Evolutionary conservation across 306 rosid species (phyloP).

Genomic region (Pyrus communis): DNA sequence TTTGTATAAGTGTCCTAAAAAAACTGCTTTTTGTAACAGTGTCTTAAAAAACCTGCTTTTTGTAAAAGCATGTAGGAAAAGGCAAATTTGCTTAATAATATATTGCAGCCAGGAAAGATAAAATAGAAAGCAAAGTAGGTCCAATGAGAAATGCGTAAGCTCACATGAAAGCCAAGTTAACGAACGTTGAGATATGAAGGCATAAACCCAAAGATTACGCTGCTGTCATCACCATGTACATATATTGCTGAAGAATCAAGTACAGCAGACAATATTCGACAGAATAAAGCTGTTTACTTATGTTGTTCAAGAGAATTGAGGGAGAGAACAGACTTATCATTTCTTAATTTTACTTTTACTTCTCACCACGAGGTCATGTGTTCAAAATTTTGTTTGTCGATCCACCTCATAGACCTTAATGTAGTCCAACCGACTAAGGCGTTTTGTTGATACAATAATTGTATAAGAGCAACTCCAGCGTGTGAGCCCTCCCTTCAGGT

Average conservation of each 20-base stretch:
- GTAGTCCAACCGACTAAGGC: too few species aligned
- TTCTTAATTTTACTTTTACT: neutral
- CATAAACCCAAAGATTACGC: neutral
- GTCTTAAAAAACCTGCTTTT: neutral
- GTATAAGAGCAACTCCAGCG: too few species aligned
- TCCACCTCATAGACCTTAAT: too few species aligned
- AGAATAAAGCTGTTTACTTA: neutral
- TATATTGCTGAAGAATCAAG: neutral
- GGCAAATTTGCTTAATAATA: neutral
- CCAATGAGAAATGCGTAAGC: neutral
- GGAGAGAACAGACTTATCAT: neutral
- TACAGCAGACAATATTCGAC: neutral
- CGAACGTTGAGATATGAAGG: neutral
- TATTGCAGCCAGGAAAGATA: neutral
- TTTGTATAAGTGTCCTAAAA: neutral
- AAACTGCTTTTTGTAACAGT: neutral
- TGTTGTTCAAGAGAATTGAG: neutral
- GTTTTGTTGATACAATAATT: too few species aligned
- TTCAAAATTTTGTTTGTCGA: neutral
- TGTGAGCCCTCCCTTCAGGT: too few species aligned
- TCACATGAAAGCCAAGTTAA: slow-evolving; percentile 9
- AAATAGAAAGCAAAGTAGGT: neutral
- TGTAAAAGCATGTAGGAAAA: too few species aligned
- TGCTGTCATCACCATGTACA: neutral
- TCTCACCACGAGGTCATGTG: neutral